Percentiles rank a stretch among this genome's conserved stretches.
Evolutionary conservation across 345 rosid species (phyloP).

Genomic region (Turnera subulata): DNA sequence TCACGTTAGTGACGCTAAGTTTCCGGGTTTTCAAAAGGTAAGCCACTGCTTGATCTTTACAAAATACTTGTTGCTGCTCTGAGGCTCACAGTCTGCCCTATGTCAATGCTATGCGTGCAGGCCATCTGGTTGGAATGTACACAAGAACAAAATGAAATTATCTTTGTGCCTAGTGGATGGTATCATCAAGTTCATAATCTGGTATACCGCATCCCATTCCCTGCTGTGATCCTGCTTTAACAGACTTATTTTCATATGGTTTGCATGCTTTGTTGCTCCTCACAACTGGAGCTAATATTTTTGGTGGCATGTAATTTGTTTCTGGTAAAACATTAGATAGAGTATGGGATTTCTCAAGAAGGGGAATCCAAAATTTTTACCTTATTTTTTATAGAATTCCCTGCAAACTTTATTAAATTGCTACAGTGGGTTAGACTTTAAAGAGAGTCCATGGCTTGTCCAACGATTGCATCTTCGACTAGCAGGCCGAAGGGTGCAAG

Average conservation of each 20-base stretch:
- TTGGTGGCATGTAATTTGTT: too few species aligned
- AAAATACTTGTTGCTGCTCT: slow-evolving; percentile 1
- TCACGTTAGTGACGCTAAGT: slow-evolving; percentile 48
- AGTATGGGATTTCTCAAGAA: too few species aligned
- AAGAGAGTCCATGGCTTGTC: too few species aligned
- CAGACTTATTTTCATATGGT: neutral
- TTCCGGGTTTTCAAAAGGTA: slow-evolving; percentile 80
- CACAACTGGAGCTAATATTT: neutral
- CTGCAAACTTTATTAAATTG: too few species aligned
- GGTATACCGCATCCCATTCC: slow-evolving; percentile 31
- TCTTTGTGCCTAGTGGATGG: slow-evolving; percentile 97
- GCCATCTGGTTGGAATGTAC: slow-evolving; percentile 77
- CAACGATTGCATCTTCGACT: too few species aligned
- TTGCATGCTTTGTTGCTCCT: neutral
- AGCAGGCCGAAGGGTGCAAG: too few species aligned
- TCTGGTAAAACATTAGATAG: too few species aligned
- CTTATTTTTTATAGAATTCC: too few species aligned
- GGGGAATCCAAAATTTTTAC: too few species aligned
- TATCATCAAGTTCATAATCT: slow-evolving; percentile 95
- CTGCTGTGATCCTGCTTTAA: neutral
- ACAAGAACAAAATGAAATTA: slow-evolving; percentile 66
- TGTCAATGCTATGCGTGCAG: slow-evolving; percentile 36
- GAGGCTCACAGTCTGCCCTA: neutral
- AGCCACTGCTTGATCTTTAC: slow-evolving; percentile 16
- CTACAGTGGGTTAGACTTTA: too few species aligned